Evolutionary conservation across 2,329 filamentous ascomycete species (phyloP).

Genomic region (Aureobasidium vineae): DNA sequence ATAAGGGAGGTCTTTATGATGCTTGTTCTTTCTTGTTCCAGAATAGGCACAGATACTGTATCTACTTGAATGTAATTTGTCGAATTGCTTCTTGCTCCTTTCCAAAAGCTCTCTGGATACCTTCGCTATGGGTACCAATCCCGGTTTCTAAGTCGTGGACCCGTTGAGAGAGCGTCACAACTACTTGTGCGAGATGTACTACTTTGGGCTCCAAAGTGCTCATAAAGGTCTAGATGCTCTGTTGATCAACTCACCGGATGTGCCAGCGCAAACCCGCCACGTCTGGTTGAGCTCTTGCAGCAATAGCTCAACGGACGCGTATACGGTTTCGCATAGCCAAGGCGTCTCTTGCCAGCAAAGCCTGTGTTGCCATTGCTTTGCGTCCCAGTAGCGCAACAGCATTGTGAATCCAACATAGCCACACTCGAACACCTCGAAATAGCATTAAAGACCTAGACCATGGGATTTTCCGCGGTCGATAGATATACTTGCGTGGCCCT

Average conservation of each 20-base stretch:
- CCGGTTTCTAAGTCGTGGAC: not conserved
- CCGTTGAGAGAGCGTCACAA: no score
- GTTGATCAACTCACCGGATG: no score
- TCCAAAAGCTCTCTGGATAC: no score
- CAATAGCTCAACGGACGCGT: not conserved
- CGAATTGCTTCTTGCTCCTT: no score
- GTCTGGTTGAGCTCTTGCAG: not conserved
- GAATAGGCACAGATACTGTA: no score
- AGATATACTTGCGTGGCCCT: not conserved
- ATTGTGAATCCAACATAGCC: not conserved
- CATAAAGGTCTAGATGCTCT: no score
- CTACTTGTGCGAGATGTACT: not conserved
- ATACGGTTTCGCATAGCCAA: not conserved
- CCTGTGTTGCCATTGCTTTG: not conserved
- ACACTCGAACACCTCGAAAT: not conserved
- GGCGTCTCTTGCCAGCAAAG: not conserved
- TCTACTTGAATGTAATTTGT: no score
- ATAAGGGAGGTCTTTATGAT: not conserved
- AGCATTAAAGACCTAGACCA: not conserved
- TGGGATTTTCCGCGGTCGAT: no score
- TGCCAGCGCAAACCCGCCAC: not conserved
- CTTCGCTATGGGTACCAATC: no score
- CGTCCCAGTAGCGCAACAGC: not conserved
- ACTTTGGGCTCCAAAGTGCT: not conserved
- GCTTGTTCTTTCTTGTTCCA: no score